These are phyloP conservation scores for Margaritispora aquatica DNA, from an alignment of 495 filamentous ascomycete species.

Conservation along the genomic window DNA sequence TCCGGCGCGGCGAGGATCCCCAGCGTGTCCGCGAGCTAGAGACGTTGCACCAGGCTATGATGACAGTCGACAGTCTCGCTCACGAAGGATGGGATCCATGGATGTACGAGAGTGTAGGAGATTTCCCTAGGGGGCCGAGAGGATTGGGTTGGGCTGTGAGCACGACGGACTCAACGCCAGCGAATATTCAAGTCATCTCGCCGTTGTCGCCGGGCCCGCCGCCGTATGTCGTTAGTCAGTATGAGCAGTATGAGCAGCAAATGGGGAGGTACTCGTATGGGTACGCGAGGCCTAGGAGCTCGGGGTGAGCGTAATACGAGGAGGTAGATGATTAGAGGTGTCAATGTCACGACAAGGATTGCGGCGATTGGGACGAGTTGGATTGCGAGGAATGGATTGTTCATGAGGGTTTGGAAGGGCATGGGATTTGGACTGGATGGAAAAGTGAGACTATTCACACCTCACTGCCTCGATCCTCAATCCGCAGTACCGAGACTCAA, in stretches of 20 bases:
- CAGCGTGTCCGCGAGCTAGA: conserved; percentile 35
- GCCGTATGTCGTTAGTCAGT: conserved; percentile 19
- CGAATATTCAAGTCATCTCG: neutral
- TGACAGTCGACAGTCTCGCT: conserved; percentile 40
- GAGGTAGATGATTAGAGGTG: too few species aligned
- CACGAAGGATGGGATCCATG: conserved; percentile 19
- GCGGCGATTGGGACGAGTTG: too few species aligned
- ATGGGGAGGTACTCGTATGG: neutral
- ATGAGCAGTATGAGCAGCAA: neutral
- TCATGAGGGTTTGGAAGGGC: too few species aligned
- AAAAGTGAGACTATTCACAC: too few species aligned
- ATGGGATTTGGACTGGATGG: too few species aligned
- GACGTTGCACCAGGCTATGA: conserved; percentile 45
- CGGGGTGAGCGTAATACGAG: neutral
- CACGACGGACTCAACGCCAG: conserved; percentile 4
- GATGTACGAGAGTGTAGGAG: conserved; percentile 19
- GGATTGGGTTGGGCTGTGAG: conserved; percentile 25
- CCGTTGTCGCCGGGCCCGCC: conserved; percentile 1
- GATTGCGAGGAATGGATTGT: too few species aligned
- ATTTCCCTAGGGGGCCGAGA: conserved; percentile 16
- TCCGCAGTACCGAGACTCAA: too few species aligned
- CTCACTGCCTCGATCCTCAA: too few species aligned
- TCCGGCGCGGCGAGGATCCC: conserved; percentile 15
- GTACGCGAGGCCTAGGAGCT: conserved; percentile 11
- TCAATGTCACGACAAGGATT: too few species aligned